phyloP scores from a whole-genome alignment of 257 asterid genomes.

The Solanum chiquidenum region DNA sequence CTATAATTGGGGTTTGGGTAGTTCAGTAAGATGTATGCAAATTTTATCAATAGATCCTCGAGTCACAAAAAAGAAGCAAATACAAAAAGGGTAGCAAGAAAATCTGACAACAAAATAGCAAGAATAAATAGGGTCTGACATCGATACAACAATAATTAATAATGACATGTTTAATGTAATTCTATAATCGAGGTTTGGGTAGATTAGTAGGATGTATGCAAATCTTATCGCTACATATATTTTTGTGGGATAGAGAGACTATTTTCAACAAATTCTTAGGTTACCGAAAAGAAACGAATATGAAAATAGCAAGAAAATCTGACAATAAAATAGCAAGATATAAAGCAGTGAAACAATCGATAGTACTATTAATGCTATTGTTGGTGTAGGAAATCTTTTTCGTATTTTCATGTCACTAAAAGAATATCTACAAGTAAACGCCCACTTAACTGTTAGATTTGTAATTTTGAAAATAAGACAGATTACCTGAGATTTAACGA shows the following conservation, averaged over 20 bases:
- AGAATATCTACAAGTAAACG: neutral
- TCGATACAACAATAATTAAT: neutral
- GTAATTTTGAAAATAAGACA: neutral
- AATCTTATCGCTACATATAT: neutral
- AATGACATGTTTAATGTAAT: neutral
- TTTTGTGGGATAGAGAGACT: neutral
- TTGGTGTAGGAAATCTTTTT: neutral
- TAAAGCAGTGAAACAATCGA: neutral
- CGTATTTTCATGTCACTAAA: neutral
- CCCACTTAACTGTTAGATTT: neutral
- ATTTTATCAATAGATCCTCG: neutral
- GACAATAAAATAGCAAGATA: neutral
- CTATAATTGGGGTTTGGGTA: neutral
- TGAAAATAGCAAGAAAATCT: too few relatives aligned
- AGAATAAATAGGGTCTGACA: neutral
- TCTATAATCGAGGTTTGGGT: neutral
- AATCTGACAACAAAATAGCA: too few relatives aligned
- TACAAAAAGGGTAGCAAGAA: neutral
- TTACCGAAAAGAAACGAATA: neutral
- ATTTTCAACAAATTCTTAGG: neutral
- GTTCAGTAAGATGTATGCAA: neutral
- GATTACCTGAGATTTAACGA: constrained; percentile 35
- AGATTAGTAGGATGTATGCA: neutral
- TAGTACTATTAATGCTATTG: neutral
- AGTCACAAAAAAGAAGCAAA: neutral